These are phyloP conservation scores for Suzukiozyma palmioleophila DNA, from an alignment of 1,139 yeast species.

Conservation along the genomic window DNA sequence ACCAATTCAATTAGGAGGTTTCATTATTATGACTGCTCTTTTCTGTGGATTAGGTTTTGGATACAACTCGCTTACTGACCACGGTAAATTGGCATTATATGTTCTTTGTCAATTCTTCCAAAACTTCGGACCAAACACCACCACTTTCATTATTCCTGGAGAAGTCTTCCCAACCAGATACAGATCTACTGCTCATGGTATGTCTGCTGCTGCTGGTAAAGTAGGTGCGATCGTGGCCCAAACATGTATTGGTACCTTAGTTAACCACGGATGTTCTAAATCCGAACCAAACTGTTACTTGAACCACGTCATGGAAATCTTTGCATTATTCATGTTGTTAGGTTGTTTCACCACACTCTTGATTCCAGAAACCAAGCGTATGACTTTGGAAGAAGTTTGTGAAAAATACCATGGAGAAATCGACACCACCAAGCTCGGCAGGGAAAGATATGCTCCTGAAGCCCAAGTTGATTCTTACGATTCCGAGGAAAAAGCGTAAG, in stretches of 20 bases:
- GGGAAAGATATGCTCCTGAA: slow-evolving; percentile 30
- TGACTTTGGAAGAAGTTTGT: slow-evolving; percentile 75
- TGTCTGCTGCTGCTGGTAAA: slow-evolving; percentile 95
- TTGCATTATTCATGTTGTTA: slow-evolving; percentile 82
- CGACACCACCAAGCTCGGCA: slow-evolving; percentile 41
- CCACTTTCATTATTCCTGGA: slow-evolving; percentile 95
- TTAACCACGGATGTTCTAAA: slow-evolving; percentile 68
- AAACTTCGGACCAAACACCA: slow-evolving; percentile 92
- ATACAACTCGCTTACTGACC: slow-evolving; percentile 55
- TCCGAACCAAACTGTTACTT: slow-evolving; percentile 66
- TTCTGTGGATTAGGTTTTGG: slow-evolving; percentile 78
- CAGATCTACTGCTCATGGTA: slow-evolving; percentile 97
- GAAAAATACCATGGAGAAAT: slow-evolving; percentile 78
- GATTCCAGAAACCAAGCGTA: slow-evolving; percentile 87
- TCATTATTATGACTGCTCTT: slow-evolving; percentile 60
- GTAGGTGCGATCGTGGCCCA: slow-evolving; percentile 96
- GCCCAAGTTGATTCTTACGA: slow-evolving; percentile 24
- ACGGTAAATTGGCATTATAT: slow-evolving; percentile 71
- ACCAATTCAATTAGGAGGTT: slow-evolving; percentile 73
- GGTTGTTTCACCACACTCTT: slow-evolving; percentile 64
- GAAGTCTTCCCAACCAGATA: slow-evolving; percentile 96
- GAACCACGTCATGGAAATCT: slow-evolving; percentile 89
- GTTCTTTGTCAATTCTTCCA: slow-evolving; percentile 79
- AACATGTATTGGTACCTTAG: slow-evolving; percentile 80
- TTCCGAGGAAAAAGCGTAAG: slow-evolving; percentile 8